These are phyloP conservation scores for Colletotrichum brevisporum DNA, from an alignment of 2,329 filamentous ascomycete species.

Conservation along the genomic window DNA sequence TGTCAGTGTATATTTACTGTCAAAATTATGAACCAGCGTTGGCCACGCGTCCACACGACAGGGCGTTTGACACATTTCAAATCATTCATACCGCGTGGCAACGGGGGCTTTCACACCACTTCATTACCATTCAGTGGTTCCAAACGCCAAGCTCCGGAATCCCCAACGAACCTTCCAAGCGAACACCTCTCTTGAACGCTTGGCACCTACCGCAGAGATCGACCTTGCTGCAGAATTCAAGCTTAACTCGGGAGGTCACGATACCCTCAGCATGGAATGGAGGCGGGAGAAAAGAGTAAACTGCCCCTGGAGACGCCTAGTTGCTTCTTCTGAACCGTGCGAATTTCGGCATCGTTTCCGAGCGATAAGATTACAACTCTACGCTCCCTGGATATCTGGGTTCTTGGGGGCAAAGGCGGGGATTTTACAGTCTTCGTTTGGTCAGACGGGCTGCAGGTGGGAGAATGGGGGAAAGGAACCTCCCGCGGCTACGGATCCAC, in stretches of 20 bases:
- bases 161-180: background rate
- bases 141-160: slow-evolving; percentile 14
- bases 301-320: background rate
- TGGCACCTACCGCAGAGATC: slow-evolving; percentile 6
- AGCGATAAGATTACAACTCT: slow-evolving; percentile 1
- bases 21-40: slow-evolving; percentile 4
- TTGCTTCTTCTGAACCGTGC: background rate
- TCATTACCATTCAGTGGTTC: background rate
- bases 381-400: no score
- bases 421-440: background rate
- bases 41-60: background rate
- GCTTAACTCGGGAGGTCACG: background rate
- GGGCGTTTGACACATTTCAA: slow-evolving; percentile 21
- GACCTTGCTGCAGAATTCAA: background rate
- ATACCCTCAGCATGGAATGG: no score
- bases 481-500: no score
- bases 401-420: background rate
- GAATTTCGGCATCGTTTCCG: background rate
- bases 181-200: slow-evolving; percentile 2
- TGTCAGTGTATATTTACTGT: slow-evolving; percentile 10
- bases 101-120: background rate
- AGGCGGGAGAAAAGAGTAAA: background rate
- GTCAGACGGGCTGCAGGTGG: no score
- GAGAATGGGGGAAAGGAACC: no score
- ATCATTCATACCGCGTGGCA: slow-evolving; percentile 17